Conservation (phyloP, 192 early-diverging fungal species). For the Coemansia asiatica region DNA sequence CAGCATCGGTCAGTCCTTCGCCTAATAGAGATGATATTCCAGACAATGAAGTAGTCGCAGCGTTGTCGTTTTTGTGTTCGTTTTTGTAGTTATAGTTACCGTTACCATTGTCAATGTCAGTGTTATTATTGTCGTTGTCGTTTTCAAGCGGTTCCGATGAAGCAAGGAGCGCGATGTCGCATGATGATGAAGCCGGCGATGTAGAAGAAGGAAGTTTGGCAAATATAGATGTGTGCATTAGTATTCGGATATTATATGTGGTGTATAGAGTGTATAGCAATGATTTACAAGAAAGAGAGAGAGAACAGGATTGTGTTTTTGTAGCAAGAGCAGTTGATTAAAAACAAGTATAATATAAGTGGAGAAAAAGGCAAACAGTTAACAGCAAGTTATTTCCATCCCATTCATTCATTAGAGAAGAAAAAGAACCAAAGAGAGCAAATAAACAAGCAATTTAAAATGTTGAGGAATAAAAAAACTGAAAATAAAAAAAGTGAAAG, state of each 20-base stretch:
- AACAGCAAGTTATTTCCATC: background rate
- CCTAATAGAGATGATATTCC: slow-evolving; percentile 19
- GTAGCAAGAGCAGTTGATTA: background rate
- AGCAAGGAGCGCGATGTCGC: background rate
- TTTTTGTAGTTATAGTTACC: too few species aligned
- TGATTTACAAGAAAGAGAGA: background rate
- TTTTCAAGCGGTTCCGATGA: background rate
- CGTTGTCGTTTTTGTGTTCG: background rate
- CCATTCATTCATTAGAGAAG: background rate
- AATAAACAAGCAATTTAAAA: background rate
- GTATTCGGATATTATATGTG: background rate
- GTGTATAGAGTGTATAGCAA: background rate
- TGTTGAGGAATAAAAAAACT: background rate
- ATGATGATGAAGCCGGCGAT: background rate
- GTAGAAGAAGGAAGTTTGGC: slow-evolving; percentile 10
- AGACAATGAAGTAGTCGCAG: background rate
- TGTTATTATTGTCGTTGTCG: background rate
- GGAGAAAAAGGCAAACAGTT: background rate
- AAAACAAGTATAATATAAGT: background rate
- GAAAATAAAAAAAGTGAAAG: background rate
- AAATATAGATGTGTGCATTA: slow-evolving; percentile 18
- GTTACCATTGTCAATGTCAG: background rate
- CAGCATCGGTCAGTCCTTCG: slow-evolving; percentile 74
- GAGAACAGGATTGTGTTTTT: background rate
- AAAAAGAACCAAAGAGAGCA: background rate